Conservation (phyloP, 768 basidiomycete genomes). For the Boletales sp. region DNA sequence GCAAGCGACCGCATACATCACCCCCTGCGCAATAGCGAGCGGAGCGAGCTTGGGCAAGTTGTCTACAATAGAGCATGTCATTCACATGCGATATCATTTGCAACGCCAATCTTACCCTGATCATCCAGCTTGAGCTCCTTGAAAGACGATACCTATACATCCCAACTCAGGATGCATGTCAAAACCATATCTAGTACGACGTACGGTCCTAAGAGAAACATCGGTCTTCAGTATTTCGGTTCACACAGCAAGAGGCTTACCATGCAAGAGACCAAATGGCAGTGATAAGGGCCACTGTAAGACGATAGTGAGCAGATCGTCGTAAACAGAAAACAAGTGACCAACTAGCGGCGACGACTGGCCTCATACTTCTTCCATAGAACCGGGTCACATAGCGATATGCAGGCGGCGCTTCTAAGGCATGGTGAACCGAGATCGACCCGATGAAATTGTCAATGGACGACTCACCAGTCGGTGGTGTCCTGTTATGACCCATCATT, state of each 20-base stretch:
- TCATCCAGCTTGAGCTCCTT: constrained; percentile 47
- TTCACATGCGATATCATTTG: background rate
- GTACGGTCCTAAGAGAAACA: constrained; percentile 18
- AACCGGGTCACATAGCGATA: constrained; percentile 58
- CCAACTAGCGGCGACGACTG: constrained; percentile 47
- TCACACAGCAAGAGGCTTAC: constrained; percentile 37
- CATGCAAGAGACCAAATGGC: constrained; percentile 60
- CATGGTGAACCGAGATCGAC: background rate
- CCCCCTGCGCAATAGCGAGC: constrained; percentile 58
- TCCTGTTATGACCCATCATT: constrained; percentile 15
- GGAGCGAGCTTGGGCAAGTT: constrained; percentile 43
- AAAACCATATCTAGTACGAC: background rate
- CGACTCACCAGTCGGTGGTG: constrained; percentile 13
- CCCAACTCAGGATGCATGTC: background rate
- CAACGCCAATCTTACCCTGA: constrained; percentile 37
- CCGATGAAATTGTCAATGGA: background rate
- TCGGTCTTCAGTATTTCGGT: background rate
- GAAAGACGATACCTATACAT: constrained; percentile 57
- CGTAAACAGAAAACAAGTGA: constrained; percentile 21
- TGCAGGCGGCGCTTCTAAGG: constrained; percentile 44
- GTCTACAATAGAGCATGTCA: constrained; percentile 30
- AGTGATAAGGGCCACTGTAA: constrained; percentile 39
- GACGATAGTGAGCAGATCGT: background rate
- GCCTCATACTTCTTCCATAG: constrained; percentile 57
- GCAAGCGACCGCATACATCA: constrained; percentile 48